Base-by-base conservation (phyloP, 176 grass and related monocot genomes). In the Zoysia japonica region DNA sequence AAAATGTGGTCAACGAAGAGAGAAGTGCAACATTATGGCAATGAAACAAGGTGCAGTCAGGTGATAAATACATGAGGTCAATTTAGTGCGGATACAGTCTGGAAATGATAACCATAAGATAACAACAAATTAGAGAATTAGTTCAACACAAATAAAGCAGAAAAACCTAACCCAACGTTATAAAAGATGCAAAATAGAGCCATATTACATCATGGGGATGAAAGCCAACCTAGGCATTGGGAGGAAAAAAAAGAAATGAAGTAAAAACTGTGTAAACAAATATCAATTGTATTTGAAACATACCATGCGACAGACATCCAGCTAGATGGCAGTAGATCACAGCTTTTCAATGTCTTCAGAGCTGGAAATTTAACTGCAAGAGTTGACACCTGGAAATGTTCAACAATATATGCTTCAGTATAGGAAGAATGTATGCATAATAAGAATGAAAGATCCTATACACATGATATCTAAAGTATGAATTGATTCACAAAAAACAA, bases 241-340 rank as follows among this genome's bases (percentile, higher is more conserved):
- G 28, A 28, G 28, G 28, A 28, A 28, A 28, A 28, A 37, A 15
- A 76, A 70, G 64, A 50, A 65, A 17, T 1, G 15, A 42, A 86
- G 6, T 47, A 81, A 10, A 75, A 69, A 65, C 44, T 6, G 28
- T 28, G 3, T 47, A 37, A 52, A 62, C 4, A 84, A 7, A 80
- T 68, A 47, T 56, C 41, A 52, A 70, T 9, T 75, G 11, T 39
- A 44, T 56, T 35, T 11, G n/a, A 69, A 81, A 41, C 69, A 76
- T 99, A 99, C 96, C 96, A 99, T 84, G 96, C 96, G 77, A 93
- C 96, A 93, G 90, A 95, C 83, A 99, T 91, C 96, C 96, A 99
- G 87, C 96, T 99, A 42, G 76, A 90, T 51, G 86, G 82, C 42
- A 88, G 82, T 52, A 99, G 78, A 83, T 99, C 92, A 75, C 90